Conservation (phyloP, 306 rosid species). For the Prosopis cineraria region DNA sequence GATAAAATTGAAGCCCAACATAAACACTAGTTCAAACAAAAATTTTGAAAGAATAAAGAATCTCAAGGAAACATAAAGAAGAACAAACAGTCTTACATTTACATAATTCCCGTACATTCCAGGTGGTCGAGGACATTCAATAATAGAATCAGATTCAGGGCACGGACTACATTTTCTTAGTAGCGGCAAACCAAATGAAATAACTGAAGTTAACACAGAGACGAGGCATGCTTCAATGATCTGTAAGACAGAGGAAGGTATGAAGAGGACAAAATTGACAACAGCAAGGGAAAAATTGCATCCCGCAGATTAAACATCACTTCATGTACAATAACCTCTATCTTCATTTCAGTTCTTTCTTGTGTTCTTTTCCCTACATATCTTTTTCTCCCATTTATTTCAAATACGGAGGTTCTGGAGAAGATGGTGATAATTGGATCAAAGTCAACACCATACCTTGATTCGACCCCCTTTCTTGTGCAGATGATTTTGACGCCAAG, state of each 20-base stretch:
- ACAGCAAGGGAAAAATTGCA: slow-evolving; percentile 29
- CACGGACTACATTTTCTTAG: slow-evolving; percentile 88
- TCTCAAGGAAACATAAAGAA: slow-evolving; percentile 18
- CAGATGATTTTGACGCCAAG: slow-evolving; percentile 87
- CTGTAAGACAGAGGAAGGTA: slow-evolving; percentile 49
- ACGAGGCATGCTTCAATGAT: slow-evolving; percentile 90
- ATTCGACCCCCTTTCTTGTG: slow-evolving; percentile 93
- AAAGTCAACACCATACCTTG: slow-evolving; percentile 57
- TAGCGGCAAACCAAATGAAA: slow-evolving; percentile 95
- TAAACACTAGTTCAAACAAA: slow-evolving; percentile 7
- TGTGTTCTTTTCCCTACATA: slow-evolving; percentile 1
- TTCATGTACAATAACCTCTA: slow-evolving; percentile 8
- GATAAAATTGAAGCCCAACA: slow-evolving; percentile 10
- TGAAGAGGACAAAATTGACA: slow-evolving; percentile 6
- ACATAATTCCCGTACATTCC: slow-evolving; percentile 97
- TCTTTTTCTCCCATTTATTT: slow-evolving; percentile 24
- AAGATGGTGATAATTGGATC: slow-evolving; percentile 9
- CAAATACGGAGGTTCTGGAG: slow-evolving; percentile 4
- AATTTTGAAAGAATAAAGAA: slow-evolving; percentile 17
- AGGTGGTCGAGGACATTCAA: slow-evolving; percentile 92
- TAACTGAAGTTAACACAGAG: slow-evolving; percentile 75
- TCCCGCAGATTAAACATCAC: slow-evolving; percentile 23
- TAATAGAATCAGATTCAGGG: slow-evolving; percentile 74
- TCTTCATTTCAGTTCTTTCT: slow-evolving; percentile 16
- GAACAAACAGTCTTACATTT: slow-evolving; percentile 66